Evolutionary conservation across 2,329 filamentous ascomycete genomes (phyloP), one percentile per base, ranked within the genome.

Genomic region (Verticillium isaacii): DNA sequence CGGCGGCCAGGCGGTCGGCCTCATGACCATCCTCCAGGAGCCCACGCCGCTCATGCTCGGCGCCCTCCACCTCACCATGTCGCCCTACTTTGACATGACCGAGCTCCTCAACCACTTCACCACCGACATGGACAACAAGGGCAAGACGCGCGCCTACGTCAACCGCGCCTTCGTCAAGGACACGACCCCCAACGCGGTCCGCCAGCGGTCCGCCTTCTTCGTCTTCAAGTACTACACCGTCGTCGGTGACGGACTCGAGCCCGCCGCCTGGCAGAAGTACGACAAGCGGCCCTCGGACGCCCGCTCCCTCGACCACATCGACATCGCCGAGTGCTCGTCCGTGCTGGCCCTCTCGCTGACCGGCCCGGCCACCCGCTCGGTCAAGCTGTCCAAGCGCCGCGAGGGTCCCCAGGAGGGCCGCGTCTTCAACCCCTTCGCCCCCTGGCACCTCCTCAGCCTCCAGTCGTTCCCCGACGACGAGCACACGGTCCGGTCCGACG

Each of bases 191-290:
- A 74, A 80, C 34, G 68, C 73, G 5, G 73, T 82, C 8, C 80
- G 80, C 14, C 85, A 85, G 66, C 76, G 82, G 7, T 83, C 81
- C 8, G 87, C 88, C 69, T 81, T 87, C 65, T 88, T 89, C 69
- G 83, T 80, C 52, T 87, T 89, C 69, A 87, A 88, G 66, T 89
- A 88, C 69, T 88, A 86, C 68, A 88, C 85, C 5, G 77, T 87
- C 7, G 80, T 88, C 14, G 82, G 80, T 1, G 77, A 83, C 5
- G 80, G 79, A 4, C 80, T 85, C 50, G 76, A 78, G 36, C 85
- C 86, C 0, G 83, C 85, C 67, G 76, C 82, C 6, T 89, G 85
- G 85, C 86, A 89, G 68, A 74, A 77, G 23, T 80, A 81, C 41
- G 85, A 87, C 65, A 78, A 76, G 54, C 71, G 76, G n/a, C 71